Base-by-base conservation (phyloP, 768 basidiomycete species). In the Hericium alpestre region DNA sequence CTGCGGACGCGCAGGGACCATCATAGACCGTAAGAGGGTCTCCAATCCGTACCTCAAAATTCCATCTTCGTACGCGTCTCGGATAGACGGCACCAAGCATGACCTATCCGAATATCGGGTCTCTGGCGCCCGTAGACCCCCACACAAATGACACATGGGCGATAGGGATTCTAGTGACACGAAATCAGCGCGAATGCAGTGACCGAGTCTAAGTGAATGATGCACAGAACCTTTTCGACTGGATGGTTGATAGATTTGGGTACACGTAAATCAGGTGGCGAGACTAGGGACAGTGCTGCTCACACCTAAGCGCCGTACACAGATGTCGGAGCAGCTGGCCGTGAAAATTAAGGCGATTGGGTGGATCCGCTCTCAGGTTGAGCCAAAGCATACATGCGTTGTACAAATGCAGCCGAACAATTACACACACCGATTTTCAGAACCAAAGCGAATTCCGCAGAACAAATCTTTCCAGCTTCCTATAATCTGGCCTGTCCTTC, bases 401-500 rank as follows among this genome's bases (percentile, higher is more conserved):
- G 20, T 20, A 46, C 9, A 15, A 46, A 18, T 20, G 43, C 41
- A 18, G 32, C 2, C 12, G 38, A 46, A 38, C 53, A 27, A 37
- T 37, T 27, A 41, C 46, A 46, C 23, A 12, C 25, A 18, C 43
- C 54, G 37, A 18, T 16, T 43, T 41, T 76, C 68, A 92, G 68
- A 89, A 93, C 67, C 83, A 90, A 41, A 79, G 72, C 0, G 88
- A 88, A 58, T 82, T 73, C 56, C 74, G 72, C 66, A 80, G 70
- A n/a, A 79, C 84, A 64, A 91, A 87, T 61, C 90, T 73, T 61
- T 76, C 75, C 41, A 92, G 72, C 51, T 70, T 70, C 53, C 86
- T 73, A 65, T 90, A 90, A 67, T 90, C 89, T 32, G 70, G 62
- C 60, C 87, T 74, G 62, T 90, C 88, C 66, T 93, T 91, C 39